Evolutionary conservation across 176 grass and related monocot species (phyloP).

Genomic region (Musa troglodytarum): DNA sequence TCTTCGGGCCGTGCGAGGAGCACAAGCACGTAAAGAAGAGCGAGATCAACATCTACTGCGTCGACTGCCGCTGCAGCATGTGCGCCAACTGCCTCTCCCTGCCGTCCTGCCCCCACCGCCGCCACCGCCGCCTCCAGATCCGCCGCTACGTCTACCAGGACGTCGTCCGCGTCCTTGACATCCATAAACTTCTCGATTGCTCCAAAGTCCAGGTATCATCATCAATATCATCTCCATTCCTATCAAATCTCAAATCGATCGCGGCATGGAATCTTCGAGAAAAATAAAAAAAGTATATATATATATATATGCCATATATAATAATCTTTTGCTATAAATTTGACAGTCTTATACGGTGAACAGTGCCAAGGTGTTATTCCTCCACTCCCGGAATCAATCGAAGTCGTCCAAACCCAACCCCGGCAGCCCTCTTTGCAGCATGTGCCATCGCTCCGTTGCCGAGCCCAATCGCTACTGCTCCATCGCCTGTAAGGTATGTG

Average conservation of each 20-base stretch:
- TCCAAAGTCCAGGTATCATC: slow-evolving; percentile 31
- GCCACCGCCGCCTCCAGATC: slow-evolving; percentile 30
- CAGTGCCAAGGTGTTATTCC: slow-evolving; percentile 11
- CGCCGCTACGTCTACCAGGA: slow-evolving; percentile 38
- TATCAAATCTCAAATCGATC: not conserved
- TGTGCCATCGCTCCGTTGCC: not conserved
- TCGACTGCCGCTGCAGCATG: not conserved
- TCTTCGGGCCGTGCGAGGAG: no score
- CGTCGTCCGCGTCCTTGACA: slow-evolving; percentile 12
- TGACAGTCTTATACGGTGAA: slow-evolving; percentile 8
- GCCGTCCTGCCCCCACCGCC: not conserved
- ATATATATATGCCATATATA: not conserved
- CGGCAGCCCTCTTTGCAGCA: not conserved
- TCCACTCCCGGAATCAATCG: not conserved
- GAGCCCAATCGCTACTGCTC: not conserved
- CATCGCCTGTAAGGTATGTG: slow-evolving; percentile 5
- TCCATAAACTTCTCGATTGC: slow-evolving; percentile 9
- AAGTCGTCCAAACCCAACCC: not conserved
- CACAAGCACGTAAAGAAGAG: no score
- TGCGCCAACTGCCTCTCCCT: slow-evolving; percentile 1
- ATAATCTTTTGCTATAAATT: not conserved
- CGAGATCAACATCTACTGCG: no score
- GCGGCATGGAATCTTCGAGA: not conserved
- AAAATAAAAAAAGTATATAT: not conserved
- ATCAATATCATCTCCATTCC: not conserved